A percentile compares a stretch with the other conserved stretches of the same genome.
These are phyloP conservation scores for Apophysomyces elegans DNA, from an alignment of 371 early-diverging fungal species.

Conservation along the genomic window DNA sequence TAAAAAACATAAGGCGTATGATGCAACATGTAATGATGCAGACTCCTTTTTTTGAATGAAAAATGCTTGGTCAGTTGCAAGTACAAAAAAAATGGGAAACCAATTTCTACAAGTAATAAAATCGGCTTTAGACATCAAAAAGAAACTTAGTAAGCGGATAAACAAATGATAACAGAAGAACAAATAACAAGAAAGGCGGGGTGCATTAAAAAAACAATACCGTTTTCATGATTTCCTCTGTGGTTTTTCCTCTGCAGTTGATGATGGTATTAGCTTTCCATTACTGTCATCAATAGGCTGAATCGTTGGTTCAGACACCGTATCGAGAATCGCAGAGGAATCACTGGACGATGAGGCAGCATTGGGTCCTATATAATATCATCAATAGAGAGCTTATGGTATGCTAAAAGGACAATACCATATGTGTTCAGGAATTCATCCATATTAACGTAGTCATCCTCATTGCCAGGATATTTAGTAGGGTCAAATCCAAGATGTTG, in stretches of 20 bases:
- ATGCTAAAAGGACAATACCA: slow-evolving; percentile 24
- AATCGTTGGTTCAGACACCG: background rate
- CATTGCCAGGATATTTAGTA: slow-evolving; percentile 15
- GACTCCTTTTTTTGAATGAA: too few species aligned
- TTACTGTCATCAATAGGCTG: background rate
- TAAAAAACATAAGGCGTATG: too few species aligned
- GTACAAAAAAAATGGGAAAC: too few species aligned
- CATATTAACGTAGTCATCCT: slow-evolving; percentile 33
- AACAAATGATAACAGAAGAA: background rate
- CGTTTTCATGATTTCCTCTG: background rate
- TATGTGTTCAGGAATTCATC: slow-evolving; percentile 41
- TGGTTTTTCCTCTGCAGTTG: background rate
- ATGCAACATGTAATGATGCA: too few species aligned
- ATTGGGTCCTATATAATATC: background rate
- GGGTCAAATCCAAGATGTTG: slow-evolving; percentile 49
- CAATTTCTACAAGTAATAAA: too few species aligned
- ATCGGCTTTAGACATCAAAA: too few species aligned
- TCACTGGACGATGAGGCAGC: background rate
- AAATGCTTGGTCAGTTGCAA: too few species aligned
- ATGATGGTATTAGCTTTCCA: background rate
- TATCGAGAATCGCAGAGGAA: background rate
- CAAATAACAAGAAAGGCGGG: background rate
- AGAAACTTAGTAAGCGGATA: too few species aligned
- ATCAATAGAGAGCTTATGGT: background rate
- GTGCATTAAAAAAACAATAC: too few species aligned